phyloP scores from a whole-genome alignment of 306 rosid genomes.

The Dryas alaskensis region DNA sequence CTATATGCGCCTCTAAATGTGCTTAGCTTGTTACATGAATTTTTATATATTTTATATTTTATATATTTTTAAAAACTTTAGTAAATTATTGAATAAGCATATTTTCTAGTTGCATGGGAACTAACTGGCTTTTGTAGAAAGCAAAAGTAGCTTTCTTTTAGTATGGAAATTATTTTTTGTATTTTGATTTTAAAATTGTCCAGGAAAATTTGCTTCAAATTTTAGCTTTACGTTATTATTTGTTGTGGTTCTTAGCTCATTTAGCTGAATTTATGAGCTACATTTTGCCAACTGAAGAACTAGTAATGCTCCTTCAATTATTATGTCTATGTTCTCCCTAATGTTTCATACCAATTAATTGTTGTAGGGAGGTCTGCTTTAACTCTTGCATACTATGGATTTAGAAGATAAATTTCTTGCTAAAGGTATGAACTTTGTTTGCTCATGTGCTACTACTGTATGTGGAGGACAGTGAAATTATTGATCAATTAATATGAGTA shows the following conservation, averaged over 20 bases:
- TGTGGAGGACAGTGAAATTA: background rate
- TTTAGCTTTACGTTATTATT: constrained; percentile 19
- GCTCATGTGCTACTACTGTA: background rate
- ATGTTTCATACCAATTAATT: constrained; percentile 22
- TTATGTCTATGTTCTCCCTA: background rate
- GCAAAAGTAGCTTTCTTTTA: background rate
- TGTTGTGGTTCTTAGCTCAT: constrained; percentile 1
- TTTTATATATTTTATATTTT: constrained; percentile 7
- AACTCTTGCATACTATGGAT: constrained; percentile 44
- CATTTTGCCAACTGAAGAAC: constrained; percentile 25
- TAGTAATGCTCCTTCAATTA: background rate
- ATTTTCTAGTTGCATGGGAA: constrained; percentile 19
- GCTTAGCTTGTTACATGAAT: constrained; percentile 18
- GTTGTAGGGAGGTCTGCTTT: constrained; percentile 39
- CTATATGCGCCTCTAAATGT: constrained; percentile 19
- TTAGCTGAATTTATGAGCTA: constrained; percentile 19
- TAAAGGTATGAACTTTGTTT: constrained; percentile 53
- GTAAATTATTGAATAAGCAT: background rate
- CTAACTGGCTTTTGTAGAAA: constrained; percentile 23
- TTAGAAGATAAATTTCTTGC: constrained; percentile 59
- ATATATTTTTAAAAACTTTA: background rate
- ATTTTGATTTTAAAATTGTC: background rate
- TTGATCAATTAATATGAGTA: background rate
- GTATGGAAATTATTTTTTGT: background rate
- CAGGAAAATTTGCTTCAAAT: background rate